Base-by-base conservation (phyloP, 257 asterid genomes). In the Voacanga thouarsii region DNA sequence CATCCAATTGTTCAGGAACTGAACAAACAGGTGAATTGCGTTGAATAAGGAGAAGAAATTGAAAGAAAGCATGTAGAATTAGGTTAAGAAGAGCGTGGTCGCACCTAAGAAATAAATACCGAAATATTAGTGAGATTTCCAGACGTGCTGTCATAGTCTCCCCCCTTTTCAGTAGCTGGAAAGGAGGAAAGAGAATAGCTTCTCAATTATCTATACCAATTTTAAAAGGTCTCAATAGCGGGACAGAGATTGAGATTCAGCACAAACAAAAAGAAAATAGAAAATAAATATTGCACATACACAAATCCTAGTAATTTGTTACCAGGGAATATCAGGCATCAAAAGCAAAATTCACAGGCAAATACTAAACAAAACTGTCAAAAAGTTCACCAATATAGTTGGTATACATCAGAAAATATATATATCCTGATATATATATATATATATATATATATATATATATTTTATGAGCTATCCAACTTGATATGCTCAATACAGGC, bases 61-160 rank as follows among this genome's bases (percentile, higher is more conserved):
- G n/a, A n/a, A n/a, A n/a, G n/a, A n/a, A n/a, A n/a, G n/a, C n/a
- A n/a, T n/a, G n/a, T n/a, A n/a, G n/a, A n/a, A n/a, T n/a, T n/a
- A n/a, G n/a, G n/a, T n/a, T n/a, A n/a, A n/a, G n/a, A n/a, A n/a
- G n/a, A n/a, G n/a, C n/a, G n/a, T n/a, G n/a, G n/a, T n/a, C n/a
- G n/a, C n/a, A n/a, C n/a, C n/a, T n/a, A n/a, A n/a, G n/a, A n/a
- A n/a, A n/a, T n/a, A n/a, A n/a, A n/a, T n/a, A n/a, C n/a, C n/a
- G n/a, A n/a, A n/a, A n/a, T n/a, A n/a, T n/a, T n/a, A n/a, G n/a
- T n/a, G n/a, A n/a, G n/a, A n/a, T n/a, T n/a, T n/a, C n/a, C 83
- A 77, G 82, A 70, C 67, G 57, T 63, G 80, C 83, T 71, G 86
- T 84, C 92, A 88, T 84, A 77, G 79, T 65, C 51, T 81, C 81